Percentiles rank a stretch among this genome's conserved stretches.
Evolutionary conservation across 2,329 filamentous ascomycete species (phyloP).

Genomic region (Pseudocercospora fijiensis): DNA sequence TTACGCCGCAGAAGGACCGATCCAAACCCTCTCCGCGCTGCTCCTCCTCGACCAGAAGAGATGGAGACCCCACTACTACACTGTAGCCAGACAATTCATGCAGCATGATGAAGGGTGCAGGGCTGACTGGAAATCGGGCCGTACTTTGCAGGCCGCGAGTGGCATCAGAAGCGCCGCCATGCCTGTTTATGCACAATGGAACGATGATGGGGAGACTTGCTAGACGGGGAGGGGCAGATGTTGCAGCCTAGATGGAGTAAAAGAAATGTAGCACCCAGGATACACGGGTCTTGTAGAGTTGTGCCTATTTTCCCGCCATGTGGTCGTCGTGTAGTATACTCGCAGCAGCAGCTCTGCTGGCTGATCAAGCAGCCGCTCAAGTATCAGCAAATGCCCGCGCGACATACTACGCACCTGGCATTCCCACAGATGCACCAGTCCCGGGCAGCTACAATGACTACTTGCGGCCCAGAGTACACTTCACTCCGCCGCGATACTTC

Average conservation of each 20-base stretch:
- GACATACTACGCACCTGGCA: slow-evolving; percentile 31
- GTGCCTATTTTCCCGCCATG: slow-evolving; percentile 6
- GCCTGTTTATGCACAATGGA: slow-evolving; percentile 3
- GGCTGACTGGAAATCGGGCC: slow-evolving; percentile 10
- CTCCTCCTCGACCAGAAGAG: too few relatives aligned
- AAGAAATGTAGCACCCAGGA: slow-evolving; percentile 9
- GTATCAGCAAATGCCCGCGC: slow-evolving; percentile 20
- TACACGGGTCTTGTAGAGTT: neutral
- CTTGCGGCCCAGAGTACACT: slow-evolving; percentile 57
- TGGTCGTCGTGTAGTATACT: slow-evolving; percentile 31
- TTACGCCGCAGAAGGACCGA: slow-evolving; percentile 6
- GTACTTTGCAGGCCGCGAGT: slow-evolving; percentile 10
- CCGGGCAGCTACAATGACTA: slow-evolving; percentile 44
- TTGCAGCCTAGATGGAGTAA: slow-evolving; percentile 7
- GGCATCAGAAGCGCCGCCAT: slow-evolving; percentile 3
- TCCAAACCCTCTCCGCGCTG: slow-evolving; percentile 5
- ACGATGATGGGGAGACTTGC: slow-evolving; percentile 13
- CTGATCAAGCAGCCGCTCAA: slow-evolving; percentile 18
- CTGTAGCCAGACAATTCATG: slow-evolving; percentile 6
- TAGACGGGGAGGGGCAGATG: slow-evolving; percentile 14
- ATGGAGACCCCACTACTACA: slow-evolving; percentile 15
- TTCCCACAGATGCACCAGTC: slow-evolving; percentile 40
- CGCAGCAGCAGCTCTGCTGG: slow-evolving; percentile 39
- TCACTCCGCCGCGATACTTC: slow-evolving; percentile 54
- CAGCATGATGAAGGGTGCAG: slow-evolving; percentile 3